Percentiles rank a stretch among this genome's conserved stretches.
These are phyloP conservation scores for Diophrys sp. DNA, from an alignment of 73 alveolate genomes.

Conservation along the genomic window DNA sequence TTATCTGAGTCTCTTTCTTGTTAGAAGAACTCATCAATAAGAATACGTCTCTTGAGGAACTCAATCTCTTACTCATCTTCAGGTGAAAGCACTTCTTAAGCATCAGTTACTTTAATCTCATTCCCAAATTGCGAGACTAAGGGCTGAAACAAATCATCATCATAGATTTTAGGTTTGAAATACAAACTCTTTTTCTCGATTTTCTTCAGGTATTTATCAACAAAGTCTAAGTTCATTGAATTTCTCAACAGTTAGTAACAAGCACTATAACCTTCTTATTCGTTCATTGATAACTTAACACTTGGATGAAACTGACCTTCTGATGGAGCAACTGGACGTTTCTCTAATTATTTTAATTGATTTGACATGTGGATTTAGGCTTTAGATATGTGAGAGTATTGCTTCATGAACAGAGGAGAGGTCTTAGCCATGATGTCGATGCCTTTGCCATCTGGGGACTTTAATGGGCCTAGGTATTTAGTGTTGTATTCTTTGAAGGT, in stretches of 20 bases:
- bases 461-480: too few relatives aligned
- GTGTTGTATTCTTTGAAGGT: too few relatives aligned
- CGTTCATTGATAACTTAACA: not conserved
- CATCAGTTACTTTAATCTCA: not conserved
- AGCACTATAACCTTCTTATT: not conserved
- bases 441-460: too few relatives aligned
- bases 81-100: not conserved
- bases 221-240: not conserved
- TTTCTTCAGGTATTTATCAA: not conserved
- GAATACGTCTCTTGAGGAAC: constrained; percentile 1
- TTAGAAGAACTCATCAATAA: constrained; percentile 7
- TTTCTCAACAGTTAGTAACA: not conserved
- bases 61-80: not conserved
- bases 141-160: not conserved
- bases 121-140: not conserved
- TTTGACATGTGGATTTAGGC: not conserved
- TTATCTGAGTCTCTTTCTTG: not conserved
- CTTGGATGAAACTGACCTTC: not conserved
- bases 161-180: not conserved
- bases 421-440: not conserved
- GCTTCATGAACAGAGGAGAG: not conserved
- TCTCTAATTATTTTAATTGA: not conserved
- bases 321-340: not conserved
- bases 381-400: not conserved
- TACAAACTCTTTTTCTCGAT: not conserved